These are phyloP conservation scores for Kandelia obovata DNA, from an alignment of 345 rosid genomes.

Conservation along the genomic window DNA sequence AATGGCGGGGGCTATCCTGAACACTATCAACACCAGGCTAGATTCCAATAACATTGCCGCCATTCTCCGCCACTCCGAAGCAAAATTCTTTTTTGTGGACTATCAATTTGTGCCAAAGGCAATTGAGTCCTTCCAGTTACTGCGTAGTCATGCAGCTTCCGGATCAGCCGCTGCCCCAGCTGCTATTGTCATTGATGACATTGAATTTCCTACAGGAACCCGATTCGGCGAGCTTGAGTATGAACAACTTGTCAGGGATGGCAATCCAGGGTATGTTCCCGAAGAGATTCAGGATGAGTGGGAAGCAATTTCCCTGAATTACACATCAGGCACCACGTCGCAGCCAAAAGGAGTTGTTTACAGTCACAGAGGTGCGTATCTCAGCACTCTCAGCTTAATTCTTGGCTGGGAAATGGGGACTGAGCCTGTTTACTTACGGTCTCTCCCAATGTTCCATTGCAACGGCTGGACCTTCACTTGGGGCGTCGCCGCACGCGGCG, in stretches of 20 bases:
- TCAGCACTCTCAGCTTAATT: constrained; percentile 45
- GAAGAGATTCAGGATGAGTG: constrained; percentile 39
- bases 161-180: constrained; percentile 11
- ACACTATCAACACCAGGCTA: constrained; percentile 61
- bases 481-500: constrained; percentile 62
- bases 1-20: constrained; percentile 73
- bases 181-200: constrained; percentile 43
- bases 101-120: constrained; percentile 38
- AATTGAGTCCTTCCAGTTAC: constrained; percentile 36
- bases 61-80: constrained; percentile 52
- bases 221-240: constrained; percentile 44
- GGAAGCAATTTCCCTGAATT: constrained; percentile 54
- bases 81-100: constrained; percentile 58
- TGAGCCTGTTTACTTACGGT: constrained; percentile 60
- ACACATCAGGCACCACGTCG: constrained; percentile 65
- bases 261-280: constrained; percentile 26
- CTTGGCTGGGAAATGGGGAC: constrained; percentile 52
- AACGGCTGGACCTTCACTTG: constrained; percentile 72
- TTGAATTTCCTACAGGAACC: constrained; percentile 38
- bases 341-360: constrained; percentile 61
- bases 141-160: constrained; percentile 7
- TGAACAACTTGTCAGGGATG: constrained; percentile 41
- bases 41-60: constrained; percentile 51
- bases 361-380: constrained; percentile 61
- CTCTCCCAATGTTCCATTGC: constrained; percentile 71